These are phyloP conservation scores for Claviceps sp. DNA, from an alignment of 2,329 filamentous ascomycete species.

Conservation along the genomic window DNA sequence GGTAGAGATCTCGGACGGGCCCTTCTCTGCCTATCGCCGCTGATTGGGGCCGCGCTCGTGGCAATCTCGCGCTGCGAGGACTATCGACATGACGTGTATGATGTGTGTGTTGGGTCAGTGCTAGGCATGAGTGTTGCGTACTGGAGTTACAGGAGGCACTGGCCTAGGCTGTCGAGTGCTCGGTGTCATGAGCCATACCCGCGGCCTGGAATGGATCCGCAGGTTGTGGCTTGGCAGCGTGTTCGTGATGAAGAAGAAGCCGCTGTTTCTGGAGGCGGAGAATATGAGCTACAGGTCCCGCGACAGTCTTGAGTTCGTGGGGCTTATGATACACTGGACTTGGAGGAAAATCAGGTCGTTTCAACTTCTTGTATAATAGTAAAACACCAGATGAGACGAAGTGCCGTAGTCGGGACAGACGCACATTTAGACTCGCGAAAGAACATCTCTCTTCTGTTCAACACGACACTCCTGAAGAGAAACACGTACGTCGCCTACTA, in stretches of 20 bases:
- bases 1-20: conserved; percentile 41
- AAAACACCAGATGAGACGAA: background rate
- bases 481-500: background rate
- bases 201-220: conserved; percentile 24
- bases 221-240: conserved; percentile 24
- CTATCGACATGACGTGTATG: conserved; percentile 59
- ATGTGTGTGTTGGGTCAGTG: conserved; percentile 48
- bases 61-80: conserved; percentile 57
- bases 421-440: background rate
- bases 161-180: conserved; percentile 38
- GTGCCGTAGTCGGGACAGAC: background rate
- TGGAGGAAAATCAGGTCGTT: background rate
- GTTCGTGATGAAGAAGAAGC: conserved; percentile 42
- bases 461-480: background rate
- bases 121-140: conserved; percentile 48
- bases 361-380: background rate
- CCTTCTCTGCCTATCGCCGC: conserved; percentile 42
- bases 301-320: background rate
- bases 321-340: too few relatives aligned
- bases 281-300: conserved; percentile 10
- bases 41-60: conserved; percentile 52
- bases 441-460: background rate
- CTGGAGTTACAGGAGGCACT: conserved; percentile 54
- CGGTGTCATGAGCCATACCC: conserved; percentile 46
- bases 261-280: conserved; percentile 23